Conservation (phyloP, 257 asterid species). For the Nicotiana sylvestris region DNA sequence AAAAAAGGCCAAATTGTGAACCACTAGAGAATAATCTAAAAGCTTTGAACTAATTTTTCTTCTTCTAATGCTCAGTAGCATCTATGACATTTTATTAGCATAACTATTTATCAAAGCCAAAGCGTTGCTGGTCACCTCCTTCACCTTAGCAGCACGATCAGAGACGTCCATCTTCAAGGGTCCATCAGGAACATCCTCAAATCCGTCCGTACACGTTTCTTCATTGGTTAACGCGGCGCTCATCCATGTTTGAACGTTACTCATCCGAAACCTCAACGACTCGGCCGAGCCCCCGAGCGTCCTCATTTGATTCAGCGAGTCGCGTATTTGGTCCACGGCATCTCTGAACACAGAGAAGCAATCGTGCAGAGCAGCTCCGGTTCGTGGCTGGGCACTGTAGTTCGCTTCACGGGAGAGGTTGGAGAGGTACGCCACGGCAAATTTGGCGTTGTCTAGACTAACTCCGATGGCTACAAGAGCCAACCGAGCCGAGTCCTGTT, state of each 20-base stretch:
- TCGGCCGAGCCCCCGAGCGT: conserved; percentile 39
- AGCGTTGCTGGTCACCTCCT: conserved; percentile 78
- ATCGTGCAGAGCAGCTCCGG: conserved; percentile 57
- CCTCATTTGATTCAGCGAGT: conserved; percentile 66
- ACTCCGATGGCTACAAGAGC: conserved; percentile 57
- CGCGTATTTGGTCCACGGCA: conserved; percentile 64
- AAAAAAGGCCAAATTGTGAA: too few relatives aligned
- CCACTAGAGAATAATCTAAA: too few relatives aligned
- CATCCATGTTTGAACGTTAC: conserved; percentile 95
- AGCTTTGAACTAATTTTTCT: too few relatives aligned
- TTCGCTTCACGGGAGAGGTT: conserved; percentile 40
- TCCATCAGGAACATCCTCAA: conserved; percentile 38
- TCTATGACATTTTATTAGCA: conserved; percentile 27
- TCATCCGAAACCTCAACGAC: conserved; percentile 62
- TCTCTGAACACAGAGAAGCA: conserved; percentile 52
- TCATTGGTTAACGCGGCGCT: conserved; percentile 86
- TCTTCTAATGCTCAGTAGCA: too few relatives aligned
- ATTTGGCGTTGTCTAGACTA: conserved; percentile 48
- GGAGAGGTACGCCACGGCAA: conserved; percentile 38
- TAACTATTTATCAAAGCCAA: conserved; percentile 62
- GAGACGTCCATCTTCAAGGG: conserved; percentile 47
- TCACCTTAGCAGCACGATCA: conserved; percentile 37
- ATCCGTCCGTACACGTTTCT: conserved; percentile 87
- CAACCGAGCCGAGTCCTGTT: conserved; percentile 51
- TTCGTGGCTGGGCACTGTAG: conserved; percentile 20